phyloP scores from a whole-genome alignment of 1,284 basidiomycete species.

The Leucoagaricus sp. region DNA sequence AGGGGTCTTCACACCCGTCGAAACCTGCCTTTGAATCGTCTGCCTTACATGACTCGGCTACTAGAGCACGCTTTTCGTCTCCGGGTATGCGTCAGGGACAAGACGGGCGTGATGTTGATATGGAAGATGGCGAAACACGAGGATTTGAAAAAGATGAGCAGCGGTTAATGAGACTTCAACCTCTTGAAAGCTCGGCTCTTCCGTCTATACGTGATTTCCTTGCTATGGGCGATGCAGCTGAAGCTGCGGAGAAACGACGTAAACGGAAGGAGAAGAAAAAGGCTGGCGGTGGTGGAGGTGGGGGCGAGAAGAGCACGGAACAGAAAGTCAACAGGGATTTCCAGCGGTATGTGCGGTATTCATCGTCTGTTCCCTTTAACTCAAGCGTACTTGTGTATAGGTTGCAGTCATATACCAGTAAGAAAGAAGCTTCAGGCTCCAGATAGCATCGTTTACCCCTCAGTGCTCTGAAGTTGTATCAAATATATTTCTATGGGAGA shows the following conservation, averaged over 20 bases:
- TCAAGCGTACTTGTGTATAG: slow-evolving; percentile 26
- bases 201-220: slow-evolving; percentile 83
- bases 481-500: background rate
- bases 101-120: slow-evolving; percentile 61
- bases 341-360: slow-evolving; percentile 41
- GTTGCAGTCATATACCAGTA: slow-evolving; percentile 55
- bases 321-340: slow-evolving; percentile 55
- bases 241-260: slow-evolving; percentile 62
- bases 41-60: background rate
- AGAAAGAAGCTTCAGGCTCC: slow-evolving; percentile 30
- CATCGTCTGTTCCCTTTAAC: slow-evolving; percentile 7
- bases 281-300: slow-evolving; percentile 30
- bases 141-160: slow-evolving; percentile 37
- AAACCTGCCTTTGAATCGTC: background rate
- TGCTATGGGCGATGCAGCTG: slow-evolving; percentile 68
- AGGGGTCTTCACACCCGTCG: background rate
- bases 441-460: background rate
- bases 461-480: background rate
- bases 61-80: background rate
- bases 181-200: slow-evolving; percentile 72
- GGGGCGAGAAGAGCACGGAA: slow-evolving; percentile 35
- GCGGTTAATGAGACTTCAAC: slow-evolving; percentile 54
- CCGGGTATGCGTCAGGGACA: slow-evolving; percentile 49
- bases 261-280: slow-evolving; percentile 75
- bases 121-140: slow-evolving; percentile 54